These are phyloP conservation scores for Panaeolus cyanescens DNA, from an alignment of 768 basidiomycete species.

Conservation along the genomic window DNA sequence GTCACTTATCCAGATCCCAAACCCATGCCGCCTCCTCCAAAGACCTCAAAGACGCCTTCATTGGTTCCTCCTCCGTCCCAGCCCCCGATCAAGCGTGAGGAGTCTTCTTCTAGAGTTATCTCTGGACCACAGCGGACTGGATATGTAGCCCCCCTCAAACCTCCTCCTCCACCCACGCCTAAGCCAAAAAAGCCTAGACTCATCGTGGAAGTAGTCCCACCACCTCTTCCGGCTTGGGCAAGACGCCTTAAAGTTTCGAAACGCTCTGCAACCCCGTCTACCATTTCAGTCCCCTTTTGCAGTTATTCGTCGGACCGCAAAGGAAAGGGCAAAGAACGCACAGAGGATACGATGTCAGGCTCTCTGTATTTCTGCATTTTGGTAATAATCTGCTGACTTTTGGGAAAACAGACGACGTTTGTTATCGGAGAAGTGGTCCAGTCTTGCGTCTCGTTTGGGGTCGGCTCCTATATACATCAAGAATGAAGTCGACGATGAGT, in stretches of 20 bases:
- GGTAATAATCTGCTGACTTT: neutral
- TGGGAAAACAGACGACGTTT: constrained; percentile 18
- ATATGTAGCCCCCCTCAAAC: too few relatives aligned
- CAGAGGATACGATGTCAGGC: neutral
- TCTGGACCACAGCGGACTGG: too few relatives aligned
- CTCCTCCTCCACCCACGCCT: neutral
- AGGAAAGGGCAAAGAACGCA: neutral
- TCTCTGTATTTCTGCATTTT: neutral
- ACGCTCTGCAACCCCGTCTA: neutral
- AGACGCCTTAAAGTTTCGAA: neutral
- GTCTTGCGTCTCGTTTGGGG: constrained; percentile 19
- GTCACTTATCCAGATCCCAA: too few relatives aligned
- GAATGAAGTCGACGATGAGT: constrained; percentile 45
- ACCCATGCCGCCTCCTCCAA: too few relatives aligned
- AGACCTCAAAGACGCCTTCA: too few relatives aligned
- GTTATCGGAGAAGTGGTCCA: constrained; percentile 36
- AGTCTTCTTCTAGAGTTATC: too few relatives aligned
- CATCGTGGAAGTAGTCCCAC: neutral
- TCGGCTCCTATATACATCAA: constrained; percentile 37
- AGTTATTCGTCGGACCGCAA: neutral
- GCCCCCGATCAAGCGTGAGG: too few relatives aligned
- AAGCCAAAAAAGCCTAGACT: neutral
- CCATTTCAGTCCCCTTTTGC: neutral
- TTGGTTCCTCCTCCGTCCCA: too few relatives aligned
- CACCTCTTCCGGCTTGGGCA: neutral